Evolutionary conservation across 305 asterid genomes (phyloP).

Genomic region (Fraxinus floribunda): DNA sequence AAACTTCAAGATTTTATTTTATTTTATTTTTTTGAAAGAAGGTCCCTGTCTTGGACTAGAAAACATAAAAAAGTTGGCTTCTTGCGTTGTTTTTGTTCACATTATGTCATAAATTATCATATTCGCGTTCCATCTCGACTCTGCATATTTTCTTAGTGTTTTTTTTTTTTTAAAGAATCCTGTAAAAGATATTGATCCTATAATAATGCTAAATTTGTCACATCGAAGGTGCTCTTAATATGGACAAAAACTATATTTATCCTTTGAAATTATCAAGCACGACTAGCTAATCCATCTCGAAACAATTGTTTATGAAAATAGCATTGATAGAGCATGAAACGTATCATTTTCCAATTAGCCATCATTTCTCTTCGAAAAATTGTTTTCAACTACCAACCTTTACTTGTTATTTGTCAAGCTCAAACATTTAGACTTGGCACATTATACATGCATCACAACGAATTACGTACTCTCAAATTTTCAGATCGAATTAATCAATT

Average conservation of each 20-base stretch:
- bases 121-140: not conserved
- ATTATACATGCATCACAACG: too few species aligned
- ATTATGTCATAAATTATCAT: not conserved
- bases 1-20: constrained; percentile 1
- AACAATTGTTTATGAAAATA: too few species aligned
- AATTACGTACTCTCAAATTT: too few species aligned
- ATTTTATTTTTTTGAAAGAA: not conserved
- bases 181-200: not conserved
- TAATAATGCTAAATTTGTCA: not conserved
- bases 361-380: not conserved
- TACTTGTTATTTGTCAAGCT: not conserved
- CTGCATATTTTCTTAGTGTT: not conserved
- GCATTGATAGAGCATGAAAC: not conserved
- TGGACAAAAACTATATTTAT: not conserved
- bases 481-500: too few species aligned
- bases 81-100: constrained; percentile 3
- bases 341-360: not conserved
- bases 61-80: not conserved
- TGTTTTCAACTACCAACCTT: not conserved
- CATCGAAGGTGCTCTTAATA: not conserved
- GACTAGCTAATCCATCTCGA: not conserved
- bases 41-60: not conserved
- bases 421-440: not conserved
- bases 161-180: not conserved
- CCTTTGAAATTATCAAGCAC: not conserved